Conservation (phyloP, 441 rosid species). For the Breynia disticha region DNA sequence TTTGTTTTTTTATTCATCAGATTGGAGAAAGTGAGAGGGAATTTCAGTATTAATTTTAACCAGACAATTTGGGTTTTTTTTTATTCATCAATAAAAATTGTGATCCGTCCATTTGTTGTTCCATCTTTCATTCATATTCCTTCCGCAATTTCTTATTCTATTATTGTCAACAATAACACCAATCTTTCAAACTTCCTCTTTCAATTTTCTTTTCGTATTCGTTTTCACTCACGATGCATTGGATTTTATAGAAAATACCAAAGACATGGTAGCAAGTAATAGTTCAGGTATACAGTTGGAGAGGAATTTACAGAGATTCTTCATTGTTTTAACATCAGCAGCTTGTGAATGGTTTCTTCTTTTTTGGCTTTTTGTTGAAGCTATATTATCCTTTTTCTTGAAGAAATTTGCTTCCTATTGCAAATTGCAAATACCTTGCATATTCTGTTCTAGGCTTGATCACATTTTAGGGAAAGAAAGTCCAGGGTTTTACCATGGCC, state of each 20-base stretch:
- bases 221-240: too few relatives aligned
- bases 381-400: slow-evolving; percentile 45
- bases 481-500: slow-evolving; percentile 37
- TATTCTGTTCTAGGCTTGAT: slow-evolving; percentile 66
- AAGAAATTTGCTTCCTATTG: slow-evolving; percentile 52
- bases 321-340: slow-evolving; percentile 31
- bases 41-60: too few relatives aligned
- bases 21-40: too few relatives aligned
- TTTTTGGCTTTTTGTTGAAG: slow-evolving; percentile 47
- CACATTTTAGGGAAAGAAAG: slow-evolving; percentile 33
- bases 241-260: slow-evolving; percentile 5
- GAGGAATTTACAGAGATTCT: slow-evolving; percentile 23
- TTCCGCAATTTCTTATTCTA: too few relatives aligned
- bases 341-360: slow-evolving; percentile 72
- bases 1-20: too few relatives aligned
- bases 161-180: too few relatives aligned
- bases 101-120: too few relatives aligned
- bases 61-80: too few relatives aligned
- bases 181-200: too few relatives aligned
- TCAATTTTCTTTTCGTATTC: too few relatives aligned
- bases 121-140: too few relatives aligned
- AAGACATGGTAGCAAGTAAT: slow-evolving; percentile 26
- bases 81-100: too few relatives aligned
- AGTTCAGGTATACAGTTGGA: slow-evolving; percentile 11
- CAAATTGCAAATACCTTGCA: slow-evolving; percentile 58